Base-by-base conservation (phyloP, 257 asterid species). In the Echium plantagineum region DNA sequence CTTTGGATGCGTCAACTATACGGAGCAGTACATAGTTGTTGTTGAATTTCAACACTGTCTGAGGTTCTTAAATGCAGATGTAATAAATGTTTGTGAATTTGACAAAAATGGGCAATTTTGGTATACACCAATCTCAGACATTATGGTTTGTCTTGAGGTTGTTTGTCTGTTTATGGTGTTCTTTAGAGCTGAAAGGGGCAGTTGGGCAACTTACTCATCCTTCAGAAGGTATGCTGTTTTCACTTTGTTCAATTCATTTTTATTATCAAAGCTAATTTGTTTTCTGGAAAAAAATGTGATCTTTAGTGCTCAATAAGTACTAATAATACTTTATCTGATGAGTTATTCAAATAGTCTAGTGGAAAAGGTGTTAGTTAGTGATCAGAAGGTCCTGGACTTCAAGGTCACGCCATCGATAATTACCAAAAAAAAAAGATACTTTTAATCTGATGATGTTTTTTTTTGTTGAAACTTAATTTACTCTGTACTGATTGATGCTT, bases 161-260 rank as follows among this genome's bases (percentile, higher is more conserved):
- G 63, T 47, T 76, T 57, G 48, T 73, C 53, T 81, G 84, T 78
- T 66, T 85, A 15, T 83, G 82, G 73, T 83, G 85, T 76, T 74
- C 58, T 68, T 60, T 78, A 70, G 66, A 87, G 81, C 66, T 79
- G 65, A 65, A 64, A 52, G 71, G 77, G 35, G 91, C 76, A 46
- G 73, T 80, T 57, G 22, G 82, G 71, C 84, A 74, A 75, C 57
- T 21, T 24, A 91, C 98, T 1, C 81, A 85, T 75, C 94, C 94
- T 16, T 67, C 59, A 58, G 98, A 91, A 85, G 96, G 98, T 91
- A 65, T 42, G 30, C 21, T 71, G 18, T 60, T 46, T 46, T 67
- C 66, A 17, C 9, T 52, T 10, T 42, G 10, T 6, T 15, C 35
- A 13, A 13, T 35, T 35, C 46, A 35, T 28, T 28, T 28, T 28